phyloP scores from a whole-genome alignment of 2,329 filamentous ascomycete species.

The Phaeosphaeria sp. region DNA sequence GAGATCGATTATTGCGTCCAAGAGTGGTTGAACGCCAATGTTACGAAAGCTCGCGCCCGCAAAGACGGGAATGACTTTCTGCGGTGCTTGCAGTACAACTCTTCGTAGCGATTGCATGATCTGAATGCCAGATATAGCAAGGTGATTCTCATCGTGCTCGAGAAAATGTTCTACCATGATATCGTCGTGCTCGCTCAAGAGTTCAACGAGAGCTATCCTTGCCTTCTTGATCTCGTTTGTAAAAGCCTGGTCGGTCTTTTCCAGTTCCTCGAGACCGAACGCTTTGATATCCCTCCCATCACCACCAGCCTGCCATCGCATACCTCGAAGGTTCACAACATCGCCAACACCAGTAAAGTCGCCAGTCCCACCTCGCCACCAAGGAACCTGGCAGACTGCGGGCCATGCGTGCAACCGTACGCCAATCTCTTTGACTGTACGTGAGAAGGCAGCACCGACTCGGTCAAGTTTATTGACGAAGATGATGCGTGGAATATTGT shows the following conservation, averaged over 20 bases:
- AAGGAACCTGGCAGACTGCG: conserved; percentile 91
- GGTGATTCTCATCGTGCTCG: conserved; percentile 74
- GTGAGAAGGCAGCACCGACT: conserved; percentile 80
- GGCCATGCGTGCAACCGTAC: conserved; percentile 82
- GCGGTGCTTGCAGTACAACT: conserved; percentile 71
- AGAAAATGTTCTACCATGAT: conserved; percentile 83
- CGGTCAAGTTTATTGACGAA: conserved; percentile 88
- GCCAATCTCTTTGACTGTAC: conserved; percentile 85
- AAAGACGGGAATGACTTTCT: conserved; percentile 82
- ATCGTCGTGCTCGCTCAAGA: conserved; percentile 88
- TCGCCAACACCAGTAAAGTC: conserved; percentile 85
- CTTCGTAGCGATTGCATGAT: conserved; percentile 78
- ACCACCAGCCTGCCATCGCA: conserved; percentile 73
- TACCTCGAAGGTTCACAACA: conserved; percentile 74
- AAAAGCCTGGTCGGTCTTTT: conserved; percentile 57
- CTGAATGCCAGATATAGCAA: conserved; percentile 68
- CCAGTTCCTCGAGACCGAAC: conserved; percentile 62
- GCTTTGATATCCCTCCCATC: conserved; percentile 69
- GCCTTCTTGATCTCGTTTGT: conserved; percentile 75
- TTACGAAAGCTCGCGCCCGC: conserved; percentile 93
- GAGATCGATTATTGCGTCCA: conserved; percentile 88
- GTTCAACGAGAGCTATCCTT: conserved; percentile 78
- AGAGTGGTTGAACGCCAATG: conserved; percentile 88
- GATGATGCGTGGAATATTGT: conserved; percentile 81
- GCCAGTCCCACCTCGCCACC: conserved; percentile 79